Percentiles rank a stretch among this genome's conserved stretches.
Conservation (phyloP, 2,329 filamentous ascomycete genomes). For the Colletotrichum camelliae region DNA sequence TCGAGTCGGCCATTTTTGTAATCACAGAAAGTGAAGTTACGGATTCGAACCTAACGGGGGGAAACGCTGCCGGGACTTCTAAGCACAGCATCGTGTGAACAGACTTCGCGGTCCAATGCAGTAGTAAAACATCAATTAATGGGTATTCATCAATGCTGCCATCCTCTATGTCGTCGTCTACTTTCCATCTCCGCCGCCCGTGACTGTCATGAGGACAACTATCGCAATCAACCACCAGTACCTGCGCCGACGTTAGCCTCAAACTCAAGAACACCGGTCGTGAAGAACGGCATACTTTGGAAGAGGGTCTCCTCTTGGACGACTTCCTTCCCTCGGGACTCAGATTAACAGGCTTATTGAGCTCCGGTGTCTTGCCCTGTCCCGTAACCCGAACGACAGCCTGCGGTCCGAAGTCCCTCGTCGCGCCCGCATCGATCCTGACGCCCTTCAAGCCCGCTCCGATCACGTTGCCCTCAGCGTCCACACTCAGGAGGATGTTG, state of each 20-base stretch:
- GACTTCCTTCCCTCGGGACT: slow-evolving; percentile 64
- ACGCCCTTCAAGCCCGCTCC: slow-evolving; percentile 62
- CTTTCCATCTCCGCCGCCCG: slow-evolving; percentile 59
- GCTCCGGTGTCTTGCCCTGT: slow-evolving; percentile 59
- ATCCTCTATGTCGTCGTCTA: slow-evolving; percentile 51
- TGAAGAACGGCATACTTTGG: slow-evolving; percentile 58
- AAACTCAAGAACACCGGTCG: not conserved
- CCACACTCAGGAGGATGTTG: slow-evolving; percentile 58
- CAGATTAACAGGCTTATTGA: slow-evolving; percentile 70
- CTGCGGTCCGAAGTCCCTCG: slow-evolving; percentile 69
- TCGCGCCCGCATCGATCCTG: slow-evolving; percentile 66
- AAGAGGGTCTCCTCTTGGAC: slow-evolving; percentile 64
- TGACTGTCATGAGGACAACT: slow-evolving; percentile 57
- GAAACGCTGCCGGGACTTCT: not conserved
- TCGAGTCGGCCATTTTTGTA: not conserved
- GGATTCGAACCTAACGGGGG: not conserved
- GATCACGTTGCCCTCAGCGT: slow-evolving; percentile 47
- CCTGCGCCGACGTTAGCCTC: slow-evolving; percentile 46
- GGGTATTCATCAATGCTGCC: not conserved
- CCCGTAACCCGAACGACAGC: slow-evolving; percentile 53
- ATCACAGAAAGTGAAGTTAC: not conserved
- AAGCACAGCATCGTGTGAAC: not conserved
- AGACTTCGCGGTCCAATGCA: not conserved
- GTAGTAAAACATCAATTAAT: not conserved
- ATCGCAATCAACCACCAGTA: slow-evolving; percentile 72